Percentiles rank a stretch among this genome's conserved stretches.
Evolutionary conservation across 1,139 yeast genomes (phyloP).

Genomic region (Casaregolazyma suthepensis): DNA sequence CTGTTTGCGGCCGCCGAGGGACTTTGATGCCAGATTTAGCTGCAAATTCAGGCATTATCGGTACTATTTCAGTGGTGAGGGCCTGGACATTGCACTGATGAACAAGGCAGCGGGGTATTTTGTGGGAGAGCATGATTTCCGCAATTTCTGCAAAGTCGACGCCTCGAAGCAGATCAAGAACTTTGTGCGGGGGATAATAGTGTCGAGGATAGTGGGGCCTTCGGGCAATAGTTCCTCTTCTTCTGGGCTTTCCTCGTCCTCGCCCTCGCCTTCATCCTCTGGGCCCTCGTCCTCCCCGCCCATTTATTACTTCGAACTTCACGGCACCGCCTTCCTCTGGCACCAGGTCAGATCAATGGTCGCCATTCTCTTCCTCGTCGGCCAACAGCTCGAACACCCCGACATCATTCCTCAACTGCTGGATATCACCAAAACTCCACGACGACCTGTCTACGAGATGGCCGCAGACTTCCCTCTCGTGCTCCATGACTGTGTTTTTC

Average conservation of each 20-base stretch:
- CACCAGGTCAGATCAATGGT: slow-evolving; percentile 97
- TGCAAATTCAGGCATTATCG: slow-evolving; percentile 79
- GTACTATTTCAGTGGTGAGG: slow-evolving; percentile 56
- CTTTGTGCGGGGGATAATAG: slow-evolving; percentile 51
- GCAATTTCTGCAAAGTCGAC: slow-evolving; percentile 91
- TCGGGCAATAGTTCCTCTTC: no score
- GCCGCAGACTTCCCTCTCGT: slow-evolving; percentile 90
- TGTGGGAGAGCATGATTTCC: slow-evolving; percentile 79
- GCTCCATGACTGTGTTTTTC: slow-evolving; percentile 77
- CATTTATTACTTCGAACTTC: slow-evolving; percentile 64
- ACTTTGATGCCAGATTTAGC: slow-evolving; percentile 89
- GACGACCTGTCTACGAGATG: slow-evolving; percentile 80
- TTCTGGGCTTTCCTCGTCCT: no score
- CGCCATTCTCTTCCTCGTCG: slow-evolving; percentile 72
- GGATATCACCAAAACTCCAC: slow-evolving; percentile 52
- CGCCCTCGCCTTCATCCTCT: no score
- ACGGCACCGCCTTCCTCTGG: slow-evolving; percentile 93
- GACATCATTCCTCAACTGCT: slow-evolving; percentile 52
- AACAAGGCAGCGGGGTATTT: slow-evolving; percentile 56
- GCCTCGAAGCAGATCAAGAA: slow-evolving; percentile 88
- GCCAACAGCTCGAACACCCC: slow-evolving; percentile 67
- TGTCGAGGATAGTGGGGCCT: slow-evolving; percentile 23
- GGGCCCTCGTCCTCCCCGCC: no score
- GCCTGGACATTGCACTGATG: slow-evolving; percentile 63
- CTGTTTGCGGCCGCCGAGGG: slow-evolving; percentile 73